Conservation (phyloP, 177 flowering plant genomes). For the Vitis hybrid region DNA sequence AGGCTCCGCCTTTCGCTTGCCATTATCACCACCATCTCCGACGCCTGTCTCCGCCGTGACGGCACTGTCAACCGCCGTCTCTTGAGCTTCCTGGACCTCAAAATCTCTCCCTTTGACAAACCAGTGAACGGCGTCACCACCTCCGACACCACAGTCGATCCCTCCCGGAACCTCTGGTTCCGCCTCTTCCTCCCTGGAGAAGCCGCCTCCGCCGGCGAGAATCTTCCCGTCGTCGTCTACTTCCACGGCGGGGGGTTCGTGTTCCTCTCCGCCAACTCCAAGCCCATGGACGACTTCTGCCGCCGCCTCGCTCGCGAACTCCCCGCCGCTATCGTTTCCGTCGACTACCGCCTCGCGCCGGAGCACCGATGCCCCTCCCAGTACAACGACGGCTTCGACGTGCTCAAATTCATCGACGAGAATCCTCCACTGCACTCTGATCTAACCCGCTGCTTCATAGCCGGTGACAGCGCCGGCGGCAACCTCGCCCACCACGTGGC, state of each 20-base stretch:
- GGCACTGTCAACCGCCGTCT: constrained; percentile 45
- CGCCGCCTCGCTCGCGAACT: constrained; percentile 26
- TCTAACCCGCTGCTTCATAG: constrained; percentile 31
- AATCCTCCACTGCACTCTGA: constrained; percentile 29
- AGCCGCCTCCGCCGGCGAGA: background rate
- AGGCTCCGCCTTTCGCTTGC: constrained; percentile 7
- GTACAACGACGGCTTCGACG: constrained; percentile 21
- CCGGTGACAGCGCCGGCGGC: constrained; percentile 59
- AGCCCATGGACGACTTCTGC: constrained; percentile 26
- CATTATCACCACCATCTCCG: constrained; percentile 1
- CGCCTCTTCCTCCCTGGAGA: constrained; percentile 32
- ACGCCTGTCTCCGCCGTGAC: constrained; percentile 22
- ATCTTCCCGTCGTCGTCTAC: constrained; percentile 39
- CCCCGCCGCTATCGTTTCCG: constrained; percentile 41
- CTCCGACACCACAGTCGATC: constrained; percentile 29
- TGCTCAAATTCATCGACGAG: constrained; percentile 36
- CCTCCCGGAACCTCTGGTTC: constrained; percentile 39
- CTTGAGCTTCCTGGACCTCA: constrained; percentile 19
- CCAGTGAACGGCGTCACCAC: constrained; percentile 25
- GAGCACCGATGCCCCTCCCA: constrained; percentile 38
- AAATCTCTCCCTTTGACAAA: constrained; percentile 9
- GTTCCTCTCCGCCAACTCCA: constrained; percentile 25
- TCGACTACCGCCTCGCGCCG: constrained; percentile 45
- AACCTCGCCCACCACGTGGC: constrained; percentile 52
- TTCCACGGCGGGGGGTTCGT: constrained; percentile 58